Evolutionary conservation across 441 rosid species (phyloP), one percentile per base, ranked within the genome.

Genomic region (Brassica hybrid): DNA sequence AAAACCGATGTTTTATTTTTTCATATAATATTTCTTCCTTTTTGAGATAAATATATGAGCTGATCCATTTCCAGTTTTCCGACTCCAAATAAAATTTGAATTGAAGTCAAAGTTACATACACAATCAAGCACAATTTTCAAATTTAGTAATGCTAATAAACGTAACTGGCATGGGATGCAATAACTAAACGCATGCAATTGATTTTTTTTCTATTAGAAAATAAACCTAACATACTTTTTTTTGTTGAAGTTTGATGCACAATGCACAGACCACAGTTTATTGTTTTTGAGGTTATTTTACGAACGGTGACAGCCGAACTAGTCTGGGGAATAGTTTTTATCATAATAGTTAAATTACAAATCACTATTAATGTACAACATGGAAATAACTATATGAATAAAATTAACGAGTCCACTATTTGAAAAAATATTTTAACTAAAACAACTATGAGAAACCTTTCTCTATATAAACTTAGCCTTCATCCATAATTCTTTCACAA

Each of bases 311-410:
- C 23, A 54, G 59, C 59, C 23, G 12, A 54, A 54, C 59, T 54
- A 54, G 59, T 54, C 23, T 54, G 59, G 59, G 12, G 59, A 54
- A 54, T 54, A 54, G 7, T n/a, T 54, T 54, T 54, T 54, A 52
- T 52, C 57, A 52, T 3, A 14, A 52, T 52, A 52, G 19, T 52
- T 14, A 52, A 52, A 52, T 52, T 52, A 52, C 57, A 52, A 52
- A 14, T 52, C 57, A 52, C 19, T 14, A 14, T 50, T 14, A 52
- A 75, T 21, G 48, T 30, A 50, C 74, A 76, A 50, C 23, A 72
- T 61, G 68, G 43, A 21, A 23, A 19, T n/a, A 71, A 71, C 25
- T 36, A 59, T 41, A 59, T 4, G 36, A 59, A 60, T 9, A 38
- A 43, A 43, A 60, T 17, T n/a, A n/a, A n/a, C n/a, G 27, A 58